A percentile compares a stretch with the other conserved stretches of the same genome.
These are phyloP conservation scores for Capsella bursapastoris DNA, from an alignment of 345 rosid genomes.

Conservation along the genomic window DNA sequence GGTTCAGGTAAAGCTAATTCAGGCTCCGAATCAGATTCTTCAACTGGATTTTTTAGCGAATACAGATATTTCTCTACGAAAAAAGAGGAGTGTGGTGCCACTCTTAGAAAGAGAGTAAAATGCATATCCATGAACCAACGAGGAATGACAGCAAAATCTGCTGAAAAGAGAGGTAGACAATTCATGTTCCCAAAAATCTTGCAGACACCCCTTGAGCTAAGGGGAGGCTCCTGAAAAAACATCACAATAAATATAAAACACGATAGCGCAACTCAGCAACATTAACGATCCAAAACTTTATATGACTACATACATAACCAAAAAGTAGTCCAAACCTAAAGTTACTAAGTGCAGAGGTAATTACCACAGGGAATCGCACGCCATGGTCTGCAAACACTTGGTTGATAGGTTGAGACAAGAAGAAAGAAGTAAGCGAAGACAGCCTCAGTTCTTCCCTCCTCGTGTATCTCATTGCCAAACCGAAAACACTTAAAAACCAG, in stretches of 20 bases:
- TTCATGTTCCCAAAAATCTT: conserved; percentile 55
- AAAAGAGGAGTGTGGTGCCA: conserved; percentile 42
- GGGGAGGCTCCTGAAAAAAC: conserved; percentile 58
- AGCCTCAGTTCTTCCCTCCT: conserved; percentile 51
- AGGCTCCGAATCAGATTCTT: conserved; percentile 36
- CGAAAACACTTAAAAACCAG: conserved; percentile 54
- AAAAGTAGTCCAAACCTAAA: not conserved
- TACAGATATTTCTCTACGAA: conserved; percentile 51
- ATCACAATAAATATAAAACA: conserved; percentile 6
- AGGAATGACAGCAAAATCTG: conserved; percentile 77
- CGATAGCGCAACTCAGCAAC: not conserved
- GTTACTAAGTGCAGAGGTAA: conserved; percentile 1
- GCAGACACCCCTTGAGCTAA: conserved; percentile 60
- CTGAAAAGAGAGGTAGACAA: conserved; percentile 58
- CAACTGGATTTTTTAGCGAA: conserved; percentile 33
- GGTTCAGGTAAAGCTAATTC: conserved; percentile 29
- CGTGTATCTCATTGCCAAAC: conserved; percentile 56
- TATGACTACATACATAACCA: conserved; percentile 14
- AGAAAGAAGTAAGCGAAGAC: conserved; percentile 58
- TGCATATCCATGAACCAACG: conserved; percentile 67
- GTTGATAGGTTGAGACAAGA: conserved; percentile 60
- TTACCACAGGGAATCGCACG: conserved; percentile 64
- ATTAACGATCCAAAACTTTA: not conserved
- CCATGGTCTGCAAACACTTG: conserved; percentile 59
- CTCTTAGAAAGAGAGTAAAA: conserved; percentile 40